Base-by-base conservation (phyloP, 2,329 filamentous ascomycete species). In the Dothideomycetes sp. region DNA sequence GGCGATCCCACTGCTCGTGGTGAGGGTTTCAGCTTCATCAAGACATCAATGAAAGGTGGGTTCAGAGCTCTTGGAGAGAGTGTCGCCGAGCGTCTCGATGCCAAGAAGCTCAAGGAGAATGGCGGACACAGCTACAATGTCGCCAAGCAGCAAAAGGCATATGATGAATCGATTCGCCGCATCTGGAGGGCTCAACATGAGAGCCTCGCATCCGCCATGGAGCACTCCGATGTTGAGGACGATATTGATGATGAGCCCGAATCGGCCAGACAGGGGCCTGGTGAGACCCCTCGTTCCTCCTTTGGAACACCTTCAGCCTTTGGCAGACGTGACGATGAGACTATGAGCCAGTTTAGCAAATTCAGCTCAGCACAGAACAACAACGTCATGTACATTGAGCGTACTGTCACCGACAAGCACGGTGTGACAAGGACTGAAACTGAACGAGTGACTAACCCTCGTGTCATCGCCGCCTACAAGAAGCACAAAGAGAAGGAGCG, bases 121-220 rank as follows among this genome's bases (percentile, higher is more conserved):
- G 87, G 87, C 40, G 91, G 91, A 0, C 91, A 98, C 62, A 88
- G 85, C 50, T 98, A 98, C 66, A 98, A 98, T 48, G 91, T 98
- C 45, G 91, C 89, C 55, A 81, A 84, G 49, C 91, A 98, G 59
- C 86, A 96, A 54, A 80, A 78, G 46, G 83, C 86, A 52, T 98
- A 98, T 58, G 86, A 93, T 50, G 81, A 88, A 38, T 86, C 86
- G 16, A 95, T 98, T 50, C 77, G 80, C 41, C 79, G 84, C 45
- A 95, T 96, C 45, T 98, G 91, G 91, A 80, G 86, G 45, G 79
- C 82, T 49, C 89, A 96, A 59, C 85, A 82, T 59, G 65, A 74
- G 11, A 89, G 81, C 38, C 69, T 96, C 5, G 79, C 79, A 5
- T 83, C 91, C 42, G 66, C 66, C 1, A 73, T 80, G 34, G 80